Base-by-base conservation (phyloP, 805 yeast species). In the Yamadazyma akitaensis region DNA sequence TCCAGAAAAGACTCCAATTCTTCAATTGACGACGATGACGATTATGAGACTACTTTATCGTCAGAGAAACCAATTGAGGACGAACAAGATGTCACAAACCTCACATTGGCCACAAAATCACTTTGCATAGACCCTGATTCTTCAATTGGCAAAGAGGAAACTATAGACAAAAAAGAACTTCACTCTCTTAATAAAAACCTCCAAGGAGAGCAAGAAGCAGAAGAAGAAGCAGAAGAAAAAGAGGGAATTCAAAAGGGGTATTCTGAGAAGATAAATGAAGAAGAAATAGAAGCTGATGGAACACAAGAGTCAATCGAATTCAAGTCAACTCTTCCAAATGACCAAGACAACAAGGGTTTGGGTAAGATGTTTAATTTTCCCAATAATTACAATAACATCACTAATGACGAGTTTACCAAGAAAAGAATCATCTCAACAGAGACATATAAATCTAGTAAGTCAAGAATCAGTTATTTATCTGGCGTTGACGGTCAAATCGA, bases 291-390 rank as follows among this genome's bases (percentile, higher is more conserved):
- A 30, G 24, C 36, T 31, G 37, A 43, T 14, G 37, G 32, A 8
- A 26, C 50, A 4, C 40, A 34, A 25, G 46, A 44, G 12, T 44
- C 51, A 2, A 46, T 42, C 4, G 51, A 52, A 35, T 42, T 45
- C 25, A 34, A 44, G 19, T n/a, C 32, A n/a, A 37, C 37, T 10
- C 35, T 25, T 12, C 41, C 21, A 19, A 37, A 42, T 14, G 39
- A 43, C n/a, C 14, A 36, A 16, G 68, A 67, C 43, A 70, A 70
- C 45, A 56, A 51, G 14, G 76, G 75, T 6, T 54, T 58, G 1
- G 76, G 76, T 0, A 60, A 55, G 33, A 47, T 56, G 12, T 72
- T 71, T 48, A 62, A 62, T 40, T 72, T 72, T 51, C 76, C 76
- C 10, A 70, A 70, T 41, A 56, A 61, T 40, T 46, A 18, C 17